Evolutionary conservation across 805 yeast species (phyloP), one percentile per base, ranked within the genome.

Genomic region (Saccharomyces kudriavzevii): DNA sequence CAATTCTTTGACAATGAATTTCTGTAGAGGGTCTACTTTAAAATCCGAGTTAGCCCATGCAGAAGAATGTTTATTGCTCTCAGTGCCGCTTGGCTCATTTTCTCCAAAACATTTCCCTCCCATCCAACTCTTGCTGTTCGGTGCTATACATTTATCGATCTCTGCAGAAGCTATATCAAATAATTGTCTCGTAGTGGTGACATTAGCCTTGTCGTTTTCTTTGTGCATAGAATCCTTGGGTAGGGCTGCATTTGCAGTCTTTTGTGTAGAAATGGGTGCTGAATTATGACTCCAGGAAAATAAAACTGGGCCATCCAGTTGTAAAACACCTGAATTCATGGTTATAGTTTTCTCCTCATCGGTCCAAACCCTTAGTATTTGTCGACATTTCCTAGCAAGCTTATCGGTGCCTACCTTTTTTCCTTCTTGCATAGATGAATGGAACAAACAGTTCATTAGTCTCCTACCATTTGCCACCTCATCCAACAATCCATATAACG

Each of bases 11-110:
- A 63, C 67, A 14, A 65, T 65, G 53, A 68, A 67, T 35, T 54
- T 51, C 40, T 61, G 62, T 28, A 68, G 56, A 5, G 71, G 70
- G 54, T 67, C 66, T 9, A 67, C 69, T 52, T 60, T 65, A 50
- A 68, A 66, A 9, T 52, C 28, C 13, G 63, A 50, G 24, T 49
- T 51, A 13, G 55, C 56, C 59, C 59, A 57, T 9, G 52, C 2
- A 48, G 24, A 25, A 27, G 25, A 8, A 9, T 17, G 22, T 17
- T 35, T 48, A n/a, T 48, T 31, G 28, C 2, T 14, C 4, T 48
- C 45, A 17, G 22, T n/a, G 3, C 13, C 20, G 17, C 17, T 17
- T n/a, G 22, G 10, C 24, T 35, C 43, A 14, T 14, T 49, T 5
- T 5, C 13, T 4, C 11, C 22, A 1, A 13, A 14, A 9, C 30